Evolutionary conservation across 1,284 basidiomycete species (phyloP).

Genomic region (Ceratobasidium sp.): DNA sequence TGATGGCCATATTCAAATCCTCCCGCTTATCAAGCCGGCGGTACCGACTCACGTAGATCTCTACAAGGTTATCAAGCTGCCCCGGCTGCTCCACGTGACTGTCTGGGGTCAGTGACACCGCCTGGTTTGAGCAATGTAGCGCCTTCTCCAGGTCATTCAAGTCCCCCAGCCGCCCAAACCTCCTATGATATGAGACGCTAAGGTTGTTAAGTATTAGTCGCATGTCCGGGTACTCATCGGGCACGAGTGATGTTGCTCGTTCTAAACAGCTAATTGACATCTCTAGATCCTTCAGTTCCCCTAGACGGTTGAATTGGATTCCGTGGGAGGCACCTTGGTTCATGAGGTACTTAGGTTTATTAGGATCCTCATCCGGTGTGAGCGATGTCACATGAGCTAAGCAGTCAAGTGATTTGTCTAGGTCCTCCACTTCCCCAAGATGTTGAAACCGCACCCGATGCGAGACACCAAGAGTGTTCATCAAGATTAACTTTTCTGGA

Average conservation of each 20-base stretch:
- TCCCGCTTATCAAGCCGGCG: not conserved
- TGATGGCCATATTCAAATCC: not conserved
- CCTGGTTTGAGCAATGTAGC: too few species aligned
- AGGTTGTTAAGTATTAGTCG: too few species aligned
- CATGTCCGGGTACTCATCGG: too few species aligned
- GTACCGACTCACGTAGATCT: not conserved
- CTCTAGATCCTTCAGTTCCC: not conserved
- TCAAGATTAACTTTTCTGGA: not conserved
- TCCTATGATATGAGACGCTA: too few species aligned
- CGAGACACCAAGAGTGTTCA: not conserved
- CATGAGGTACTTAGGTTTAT: not conserved
- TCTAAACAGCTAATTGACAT: not conserved
- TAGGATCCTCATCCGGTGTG: not conserved
- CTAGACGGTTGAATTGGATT: not conserved
- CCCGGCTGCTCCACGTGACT: not conserved
- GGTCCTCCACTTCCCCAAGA: not conserved
- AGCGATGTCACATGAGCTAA: not conserved
- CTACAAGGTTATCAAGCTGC: not conserved
- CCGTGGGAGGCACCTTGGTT: not conserved
- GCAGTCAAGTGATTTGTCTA: not conserved
- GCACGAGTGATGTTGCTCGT: not conserved
- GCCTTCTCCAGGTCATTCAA: too few species aligned
- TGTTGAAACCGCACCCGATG: not conserved
- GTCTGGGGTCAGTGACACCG: not conserved
- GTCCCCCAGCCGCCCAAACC: too few species aligned